Conservation (phyloP, 305 asterid genomes). For the Fraxinus velutina region DNA sequence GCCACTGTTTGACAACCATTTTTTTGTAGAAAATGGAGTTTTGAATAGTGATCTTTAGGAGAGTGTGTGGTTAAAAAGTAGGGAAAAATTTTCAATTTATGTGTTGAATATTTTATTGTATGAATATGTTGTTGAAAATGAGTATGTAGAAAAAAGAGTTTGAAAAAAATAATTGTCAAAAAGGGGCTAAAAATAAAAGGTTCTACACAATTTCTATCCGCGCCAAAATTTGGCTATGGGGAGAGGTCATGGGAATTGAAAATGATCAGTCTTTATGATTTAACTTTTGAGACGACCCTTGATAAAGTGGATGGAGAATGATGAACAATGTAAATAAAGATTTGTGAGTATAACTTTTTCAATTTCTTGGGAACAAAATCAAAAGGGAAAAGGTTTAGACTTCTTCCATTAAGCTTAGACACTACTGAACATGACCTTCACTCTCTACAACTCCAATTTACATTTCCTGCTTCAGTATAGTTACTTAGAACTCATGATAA, state of each 20-base stretch:
- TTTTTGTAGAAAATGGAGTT: neutral
- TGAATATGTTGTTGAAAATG: neutral
- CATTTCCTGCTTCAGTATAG: neutral
- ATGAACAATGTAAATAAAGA: neutral
- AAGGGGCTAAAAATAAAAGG: neutral
- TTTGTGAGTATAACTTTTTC: neutral
- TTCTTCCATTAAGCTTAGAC: neutral
- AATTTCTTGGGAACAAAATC: neutral
- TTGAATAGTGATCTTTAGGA: neutral
- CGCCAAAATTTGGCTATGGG: neutral
- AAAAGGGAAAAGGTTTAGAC: neutral
- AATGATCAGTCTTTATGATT: neutral
- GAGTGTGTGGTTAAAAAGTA: neutral
- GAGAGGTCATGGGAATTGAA: neutral
- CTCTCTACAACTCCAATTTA: neutral
- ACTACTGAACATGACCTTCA: neutral
- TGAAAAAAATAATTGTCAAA: neutral
- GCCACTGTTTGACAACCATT: neutral
- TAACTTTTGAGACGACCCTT: neutral
- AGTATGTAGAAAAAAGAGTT: neutral
- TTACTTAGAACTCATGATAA: neutral
- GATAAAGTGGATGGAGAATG: neutral
- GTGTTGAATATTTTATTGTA: neutral
- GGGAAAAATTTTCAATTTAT: neutral
- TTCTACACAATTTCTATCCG: neutral